Base-by-base conservation (phyloP, 768 basidiomycete species). In the Calvatia gigantea region DNA sequence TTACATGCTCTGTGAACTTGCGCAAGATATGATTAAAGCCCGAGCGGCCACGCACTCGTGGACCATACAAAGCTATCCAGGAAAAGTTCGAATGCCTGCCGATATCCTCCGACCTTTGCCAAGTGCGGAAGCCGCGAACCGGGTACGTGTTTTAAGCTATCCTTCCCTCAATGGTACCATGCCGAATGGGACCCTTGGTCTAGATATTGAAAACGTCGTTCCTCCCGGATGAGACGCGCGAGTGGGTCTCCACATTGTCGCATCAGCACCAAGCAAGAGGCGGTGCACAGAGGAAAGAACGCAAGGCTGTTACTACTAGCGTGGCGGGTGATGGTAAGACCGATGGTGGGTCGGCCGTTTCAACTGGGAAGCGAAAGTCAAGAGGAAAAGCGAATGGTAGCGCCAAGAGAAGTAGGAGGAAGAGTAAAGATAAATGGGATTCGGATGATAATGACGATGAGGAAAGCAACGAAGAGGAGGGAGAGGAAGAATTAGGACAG, bases 1-100 rank as follows among this genome's bases (percentile, higher is more conserved):
- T 37, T 98, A 97, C 65, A 78, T 84, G 7, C 76, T 92, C 56
- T 85, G 89, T 60, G 97, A 99, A 62, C 77, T 98, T 6, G 87
- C 96, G 0, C 92, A 97, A 69, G 83, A 91, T 61, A 73, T 97
- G 31, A 87, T 98, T 69, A 89, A 86, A 63, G 71, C 76, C 1
- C 80, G 82, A n/a, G 84, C 85, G 0, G 79, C 83, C 31, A 54
- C 70, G 12, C 81, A 87, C 55, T 78, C 79, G 2, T 98, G 95
- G 93, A 78, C 77, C 3, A 71, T 98, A 2, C 75, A 84, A 51
- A 87, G 84, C 29, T 90, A 90, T 67, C 93, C 92, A 0, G 90
- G 87, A 5, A 88, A 88, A 65, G 70, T 95, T 41, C 81, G 82
- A 60, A 69, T 98, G 17, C 96, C 94, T 0, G 65, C 76, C 12